Evolutionary conservation across 768 basidiomycete genomes (phyloP).

Genomic region (Rhodotorula diobovata): DNA sequence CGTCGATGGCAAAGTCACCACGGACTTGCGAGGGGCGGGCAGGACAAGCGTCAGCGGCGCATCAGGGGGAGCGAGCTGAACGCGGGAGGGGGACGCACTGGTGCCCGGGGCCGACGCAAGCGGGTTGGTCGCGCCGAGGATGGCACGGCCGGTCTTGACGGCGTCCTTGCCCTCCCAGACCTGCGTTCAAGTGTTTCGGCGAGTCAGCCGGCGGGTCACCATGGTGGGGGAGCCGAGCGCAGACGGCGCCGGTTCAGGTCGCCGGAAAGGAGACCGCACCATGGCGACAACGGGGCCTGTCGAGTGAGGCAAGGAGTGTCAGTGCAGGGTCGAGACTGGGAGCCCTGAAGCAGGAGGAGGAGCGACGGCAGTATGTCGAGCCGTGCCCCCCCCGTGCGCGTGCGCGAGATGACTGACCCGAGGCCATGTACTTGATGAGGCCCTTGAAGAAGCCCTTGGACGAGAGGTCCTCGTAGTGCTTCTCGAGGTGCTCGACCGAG

Average conservation of each 20-base stretch:
- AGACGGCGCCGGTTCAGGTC: no score
- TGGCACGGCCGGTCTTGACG: conserved; percentile 48
- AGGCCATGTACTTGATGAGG: conserved; percentile 90
- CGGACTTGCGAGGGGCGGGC: conserved; percentile 29
- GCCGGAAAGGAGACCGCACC: no score
- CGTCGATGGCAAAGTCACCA: conserved; percentile 59
- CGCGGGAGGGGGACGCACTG: conserved; percentile 33
- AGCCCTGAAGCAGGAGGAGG: no score
- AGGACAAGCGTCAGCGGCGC: background rate
- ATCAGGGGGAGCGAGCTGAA: background rate
- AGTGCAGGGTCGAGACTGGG: background rate
- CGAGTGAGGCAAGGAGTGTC: conserved; percentile 24
- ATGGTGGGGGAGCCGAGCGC: no score
- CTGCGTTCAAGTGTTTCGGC: background rate
- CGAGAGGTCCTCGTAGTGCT: conserved; percentile 89
- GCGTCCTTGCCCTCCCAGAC: conserved; percentile 72
- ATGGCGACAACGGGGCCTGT: conserved; percentile 87
- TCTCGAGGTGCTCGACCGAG: conserved; percentile 77
- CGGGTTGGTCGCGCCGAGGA: conserved; percentile 74
- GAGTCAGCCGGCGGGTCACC: no score
- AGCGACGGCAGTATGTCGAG: no score
- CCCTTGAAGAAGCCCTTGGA: conserved; percentile 61
- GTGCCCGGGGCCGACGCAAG: conserved; percentile 76
- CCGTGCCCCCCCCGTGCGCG: no score
- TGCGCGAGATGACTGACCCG: conserved; percentile 43